Evolutionary conservation across 2,329 filamentous ascomycete genomes (phyloP).

Genomic region (Macroventuria anomochaeta): DNA sequence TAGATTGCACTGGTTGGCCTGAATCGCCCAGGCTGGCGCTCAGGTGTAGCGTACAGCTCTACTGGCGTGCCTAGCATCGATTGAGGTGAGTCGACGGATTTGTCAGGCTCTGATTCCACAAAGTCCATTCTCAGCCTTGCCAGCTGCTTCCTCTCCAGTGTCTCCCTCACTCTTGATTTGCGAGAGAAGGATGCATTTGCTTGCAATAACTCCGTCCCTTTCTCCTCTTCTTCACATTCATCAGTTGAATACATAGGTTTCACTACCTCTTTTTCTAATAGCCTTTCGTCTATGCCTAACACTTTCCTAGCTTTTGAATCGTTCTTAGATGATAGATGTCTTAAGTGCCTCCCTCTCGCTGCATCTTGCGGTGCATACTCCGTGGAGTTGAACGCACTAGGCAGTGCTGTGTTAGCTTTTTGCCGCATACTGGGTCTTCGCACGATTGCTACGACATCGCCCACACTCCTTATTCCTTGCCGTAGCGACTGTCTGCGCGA

Average conservation of each 20-base stretch:
- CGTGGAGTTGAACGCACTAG: conserved; percentile 18
- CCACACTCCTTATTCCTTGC: conserved; percentile 7
- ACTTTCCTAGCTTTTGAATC: conserved; percentile 4
- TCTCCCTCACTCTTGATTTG: conserved; percentile 32
- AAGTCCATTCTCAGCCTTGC: conserved; percentile 32
- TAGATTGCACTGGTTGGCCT: conserved; percentile 15
- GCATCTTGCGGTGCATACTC: conserved; percentile 19
- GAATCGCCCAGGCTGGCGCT: conserved; percentile 11
- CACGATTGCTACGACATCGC: conserved; percentile 13
- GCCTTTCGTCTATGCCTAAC: not conserved
- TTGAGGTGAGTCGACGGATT: conserved; percentile 31
- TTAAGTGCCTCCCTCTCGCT: conserved; percentile 9
- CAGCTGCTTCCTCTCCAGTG: conserved; percentile 30
- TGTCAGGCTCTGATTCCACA: conserved; percentile 23
- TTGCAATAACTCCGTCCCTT: not conserved
- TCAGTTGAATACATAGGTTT: not conserved
- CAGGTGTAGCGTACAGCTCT: conserved; percentile 34
- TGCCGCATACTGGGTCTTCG: conserved; percentile 21
- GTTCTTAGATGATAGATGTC: conserved; percentile 9
- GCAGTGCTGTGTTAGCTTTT: conserved; percentile 32
- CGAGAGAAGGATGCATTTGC: conserved; percentile 27
- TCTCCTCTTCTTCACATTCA: conserved; percentile 3
- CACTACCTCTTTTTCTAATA: not conserved
- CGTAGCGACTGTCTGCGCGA: conserved; percentile 5
- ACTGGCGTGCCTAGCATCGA: conserved; percentile 41